Evolutionary conservation across 441 rosid genomes (phyloP), one percentile per base, ranked within the genome.

Genomic region (Omphalea diandra): DNA sequence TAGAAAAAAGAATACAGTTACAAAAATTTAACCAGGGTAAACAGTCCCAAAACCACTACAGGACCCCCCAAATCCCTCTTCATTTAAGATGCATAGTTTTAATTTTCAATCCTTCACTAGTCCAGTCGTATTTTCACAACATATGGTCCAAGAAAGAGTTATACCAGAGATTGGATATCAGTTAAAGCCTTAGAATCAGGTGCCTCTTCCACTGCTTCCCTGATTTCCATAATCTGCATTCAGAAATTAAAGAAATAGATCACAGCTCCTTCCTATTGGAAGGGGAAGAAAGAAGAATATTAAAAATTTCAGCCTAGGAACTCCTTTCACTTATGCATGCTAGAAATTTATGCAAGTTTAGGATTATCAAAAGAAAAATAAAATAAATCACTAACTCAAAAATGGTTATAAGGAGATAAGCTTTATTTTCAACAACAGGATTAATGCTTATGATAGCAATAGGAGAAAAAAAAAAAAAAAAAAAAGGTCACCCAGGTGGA

Each of bases 181-280:
- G 76, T 84, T 67, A 95, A 79, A 73, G 83, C 83, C 72, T 76
- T 77, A 31, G 93, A 76, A 72, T 83, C 85, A 20, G 86, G 55
- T 47, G 98, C 95, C 75, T 93, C 98, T 69, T 89, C 87, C 61
- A 95, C 92, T 18, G 91, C 85, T 86, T 93, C 98, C 78, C 99
- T 87, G 67, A 95, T 85, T 75, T 95, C 95, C 96, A 95, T 85
- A 73, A 95, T 83, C 98, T 93, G 87, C 73, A 76, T 36, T 70
- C 40, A 70, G 47, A 69, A 43, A 68, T 61, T 55, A 53, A 43
- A 52, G 59, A 77, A 52, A 44, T 24, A 18, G 12, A 56, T 33
- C 18, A 57, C 8, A 57, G 11, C 33, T 54, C 27, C 22, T 7
- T 46, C 71, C 35, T 22, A 29, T 52, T 22, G 2, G 43, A 14